Percentiles rank a stretch among this genome's conserved stretches.
phyloP scores from a whole-genome alignment of 495 filamentous ascomycete genomes.

The Ramalina intermedia region DNA sequence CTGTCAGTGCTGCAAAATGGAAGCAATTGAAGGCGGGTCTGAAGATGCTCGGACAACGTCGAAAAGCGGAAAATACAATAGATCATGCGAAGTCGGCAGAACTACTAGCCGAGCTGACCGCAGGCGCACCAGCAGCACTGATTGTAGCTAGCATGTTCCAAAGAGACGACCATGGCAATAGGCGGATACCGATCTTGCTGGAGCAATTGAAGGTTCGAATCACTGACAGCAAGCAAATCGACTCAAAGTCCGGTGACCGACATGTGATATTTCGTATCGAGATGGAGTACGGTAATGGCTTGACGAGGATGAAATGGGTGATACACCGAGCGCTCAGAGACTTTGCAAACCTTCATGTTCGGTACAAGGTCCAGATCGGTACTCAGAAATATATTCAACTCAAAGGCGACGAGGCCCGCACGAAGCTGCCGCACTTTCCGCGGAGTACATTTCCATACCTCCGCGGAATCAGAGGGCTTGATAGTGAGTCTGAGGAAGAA shows the following conservation, averaged over 20 bases:
- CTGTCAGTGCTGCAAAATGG: slow-evolving; percentile 75
- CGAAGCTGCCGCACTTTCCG: slow-evolving; percentile 77
- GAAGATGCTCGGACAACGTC: slow-evolving; percentile 62
- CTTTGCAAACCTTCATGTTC: slow-evolving; percentile 82
- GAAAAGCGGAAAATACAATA: slow-evolving; percentile 65
- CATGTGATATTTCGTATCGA: slow-evolving; percentile 85
- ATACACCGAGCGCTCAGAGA: slow-evolving; percentile 77
- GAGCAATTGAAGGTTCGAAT: slow-evolving; percentile 89
- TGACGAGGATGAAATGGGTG: slow-evolving; percentile 94
- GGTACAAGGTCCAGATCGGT: slow-evolving; percentile 72
- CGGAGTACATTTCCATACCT: slow-evolving; percentile 85
- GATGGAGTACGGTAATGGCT: slow-evolving; percentile 88
- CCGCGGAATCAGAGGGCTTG: slow-evolving; percentile 64
- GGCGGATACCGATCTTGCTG: slow-evolving; percentile 80
- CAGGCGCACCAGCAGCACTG: slow-evolving; percentile 77
- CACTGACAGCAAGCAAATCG: slow-evolving; percentile 55
- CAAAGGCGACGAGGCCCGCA: slow-evolving; percentile 35
- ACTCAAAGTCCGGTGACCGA: slow-evolving; percentile 49
- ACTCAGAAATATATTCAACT: slow-evolving; percentile 67
- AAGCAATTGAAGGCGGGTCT: slow-evolving; percentile 70
- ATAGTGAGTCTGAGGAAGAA: slow-evolving; percentile 65
- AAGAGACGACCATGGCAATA: slow-evolving; percentile 89
- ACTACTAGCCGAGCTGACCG: slow-evolving; percentile 85
- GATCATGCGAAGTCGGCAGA: slow-evolving; percentile 94
- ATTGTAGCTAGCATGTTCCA: slow-evolving; percentile 96